phyloP scores from a whole-genome alignment of 257 asterid species.

The Fraxinus pennsylvanica region DNA sequence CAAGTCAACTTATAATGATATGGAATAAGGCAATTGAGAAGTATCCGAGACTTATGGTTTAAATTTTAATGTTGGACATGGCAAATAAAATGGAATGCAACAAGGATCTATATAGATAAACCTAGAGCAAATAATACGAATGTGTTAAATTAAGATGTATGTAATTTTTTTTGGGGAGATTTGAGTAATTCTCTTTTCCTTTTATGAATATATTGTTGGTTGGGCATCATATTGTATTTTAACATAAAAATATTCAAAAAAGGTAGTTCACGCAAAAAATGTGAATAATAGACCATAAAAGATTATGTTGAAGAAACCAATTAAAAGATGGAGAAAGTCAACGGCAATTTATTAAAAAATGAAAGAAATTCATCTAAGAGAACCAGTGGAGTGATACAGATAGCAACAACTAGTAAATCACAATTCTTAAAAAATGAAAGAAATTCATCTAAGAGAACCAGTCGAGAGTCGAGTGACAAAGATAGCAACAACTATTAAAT shows the following conservation, averaged over 20 bases:
- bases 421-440: neutral
- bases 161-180: neutral
- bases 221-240: neutral
- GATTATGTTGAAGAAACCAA: neutral
- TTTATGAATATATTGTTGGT: neutral
- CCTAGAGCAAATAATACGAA: no score
- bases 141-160: neutral
- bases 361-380: neutral
- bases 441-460: neutral
- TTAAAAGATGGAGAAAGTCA: neutral
- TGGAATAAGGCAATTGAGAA: neutral
- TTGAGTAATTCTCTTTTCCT: neutral
- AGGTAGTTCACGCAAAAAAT: neutral
- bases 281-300: neutral
- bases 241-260: no score
- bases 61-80: neutral
- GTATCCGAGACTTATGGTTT: neutral
- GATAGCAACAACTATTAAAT: neutral
- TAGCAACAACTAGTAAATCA: neutral
- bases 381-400: neutral
- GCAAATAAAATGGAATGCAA: neutral
- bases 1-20: neutral
- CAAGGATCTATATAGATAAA: neutral
- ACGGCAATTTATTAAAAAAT: neutral
- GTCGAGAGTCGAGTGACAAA: neutral